phyloP scores from a whole-genome alignment of 208 protist species.

The Leishmania tropica region DNA sequence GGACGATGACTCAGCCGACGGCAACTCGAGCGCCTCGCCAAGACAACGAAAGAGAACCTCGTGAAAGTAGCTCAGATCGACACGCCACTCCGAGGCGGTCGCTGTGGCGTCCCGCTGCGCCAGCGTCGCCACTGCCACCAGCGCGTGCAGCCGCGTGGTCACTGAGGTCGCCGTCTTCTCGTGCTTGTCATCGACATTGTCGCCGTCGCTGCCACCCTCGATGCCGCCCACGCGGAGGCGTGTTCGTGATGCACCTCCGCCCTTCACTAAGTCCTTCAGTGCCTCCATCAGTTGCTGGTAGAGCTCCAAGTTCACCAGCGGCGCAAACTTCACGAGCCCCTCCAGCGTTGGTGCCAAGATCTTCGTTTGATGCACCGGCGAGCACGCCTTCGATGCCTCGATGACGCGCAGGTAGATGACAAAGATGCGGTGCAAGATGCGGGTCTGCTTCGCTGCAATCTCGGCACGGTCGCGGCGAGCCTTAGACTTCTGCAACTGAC shows the following conservation, averaged over 20 bases:
- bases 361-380: constrained; percentile 83
- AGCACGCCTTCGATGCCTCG: constrained; percentile 85
- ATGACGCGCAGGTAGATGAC: constrained; percentile 92
- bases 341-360: constrained; percentile 90
- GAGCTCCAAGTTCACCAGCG: constrained; percentile 89
- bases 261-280: constrained; percentile 86
- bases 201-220: constrained; percentile 3
- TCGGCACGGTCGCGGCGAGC: constrained; percentile 86
- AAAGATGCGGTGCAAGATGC: constrained; percentile 90
- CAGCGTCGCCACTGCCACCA: constrained; percentile 87
- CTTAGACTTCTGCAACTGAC: constrained; percentile 92
- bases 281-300: constrained; percentile 89
- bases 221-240: not conserved
- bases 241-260: constrained; percentile 5
- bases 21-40: constrained; percentile 77
- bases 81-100: constrained; percentile 84
- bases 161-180: constrained; percentile 62
- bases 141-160: constrained; percentile 87
- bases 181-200: constrained; percentile 5
- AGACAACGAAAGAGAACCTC: constrained; percentile 90
- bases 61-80: constrained; percentile 93
- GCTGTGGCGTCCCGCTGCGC: constrained; percentile 86
- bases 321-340: constrained; percentile 91
- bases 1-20: constrained; percentile 47
- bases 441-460: constrained; percentile 85